These are phyloP conservation scores for Globisporangium alternatum DNA, from an alignment of 352 stramenopile species.

Conservation along the genomic window DNA sequence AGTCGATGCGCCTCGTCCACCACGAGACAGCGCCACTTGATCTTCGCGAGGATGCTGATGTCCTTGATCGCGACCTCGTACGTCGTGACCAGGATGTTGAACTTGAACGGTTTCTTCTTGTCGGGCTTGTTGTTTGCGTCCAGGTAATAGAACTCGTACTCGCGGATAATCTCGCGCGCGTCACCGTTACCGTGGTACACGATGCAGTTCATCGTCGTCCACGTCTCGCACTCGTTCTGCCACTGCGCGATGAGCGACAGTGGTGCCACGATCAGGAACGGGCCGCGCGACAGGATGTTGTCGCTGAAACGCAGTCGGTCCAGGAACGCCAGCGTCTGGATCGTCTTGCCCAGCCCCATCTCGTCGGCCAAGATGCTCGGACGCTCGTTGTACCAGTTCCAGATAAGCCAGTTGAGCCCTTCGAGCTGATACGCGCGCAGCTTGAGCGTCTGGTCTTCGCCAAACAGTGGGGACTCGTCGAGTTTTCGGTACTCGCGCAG, in stretches of 20 bases:
- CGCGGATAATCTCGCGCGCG: slow-evolving; percentile 91
- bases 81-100: slow-evolving; percentile 89
- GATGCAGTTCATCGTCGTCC: slow-evolving; percentile 99
- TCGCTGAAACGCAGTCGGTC: slow-evolving; percentile 90
- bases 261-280: slow-evolving; percentile 98
- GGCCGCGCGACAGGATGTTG: slow-evolving; percentile 88
- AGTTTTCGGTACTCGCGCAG: slow-evolving; percentile 85
- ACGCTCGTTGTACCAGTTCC: slow-evolving; percentile 90
- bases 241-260: slow-evolving; percentile 99
- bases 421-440: slow-evolving; percentile 85
- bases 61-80: slow-evolving; percentile 91
- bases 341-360: slow-evolving; percentile 94
- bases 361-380: slow-evolving; percentile 88
- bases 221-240: slow-evolving; percentile 98
- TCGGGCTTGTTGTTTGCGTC: slow-evolving; percentile 63
- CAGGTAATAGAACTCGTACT: slow-evolving; percentile 94
- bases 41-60: slow-evolving; percentile 92
- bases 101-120: slow-evolving; percentile 86
- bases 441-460: slow-evolving; percentile 64
- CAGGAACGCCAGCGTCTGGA: slow-evolving; percentile 93
- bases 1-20: slow-evolving; percentile 89
- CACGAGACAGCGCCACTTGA: slow-evolving; percentile 90
- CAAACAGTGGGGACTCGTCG: slow-evolving; percentile 76
- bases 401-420: slow-evolving; percentile 88
- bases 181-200: slow-evolving; percentile 97